Percentiles rank a stretch among this genome's conserved stretches.
These are phyloP conservation scores for Phytophthora capsici DNA, from an alignment of 352 stramenopile genomes.

Conservation along the genomic window DNA sequence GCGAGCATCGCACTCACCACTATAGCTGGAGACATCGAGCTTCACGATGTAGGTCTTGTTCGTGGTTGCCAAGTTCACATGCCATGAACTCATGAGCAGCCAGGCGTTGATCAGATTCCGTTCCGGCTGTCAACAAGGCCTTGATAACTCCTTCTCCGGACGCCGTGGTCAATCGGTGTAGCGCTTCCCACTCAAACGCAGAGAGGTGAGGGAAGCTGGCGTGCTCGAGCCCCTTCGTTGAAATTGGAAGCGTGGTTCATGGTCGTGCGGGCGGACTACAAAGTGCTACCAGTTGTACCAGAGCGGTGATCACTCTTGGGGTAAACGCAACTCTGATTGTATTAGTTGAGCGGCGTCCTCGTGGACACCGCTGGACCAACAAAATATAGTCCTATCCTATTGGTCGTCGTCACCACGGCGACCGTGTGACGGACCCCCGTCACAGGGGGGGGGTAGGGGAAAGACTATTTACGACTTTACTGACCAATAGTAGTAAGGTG, in stretches of 20 bases:
- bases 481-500: too few relatives aligned
- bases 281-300: constrained; percentile 33
- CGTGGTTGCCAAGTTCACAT: constrained; percentile 1
- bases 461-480: too few relatives aligned
- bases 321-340: too few relatives aligned
- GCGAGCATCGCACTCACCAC: constrained; percentile 11
- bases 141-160: constrained; percentile 7
- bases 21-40: constrained; percentile 40
- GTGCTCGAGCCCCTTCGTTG: not conserved
- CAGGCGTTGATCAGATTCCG: constrained; percentile 9
- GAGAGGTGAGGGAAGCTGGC: constrained; percentile 3
- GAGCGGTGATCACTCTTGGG: not conserved
- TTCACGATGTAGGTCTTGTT: constrained; percentile 32
- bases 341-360: too few relatives aligned
- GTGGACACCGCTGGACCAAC: too few relatives aligned
- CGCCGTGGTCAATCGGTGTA: constrained; percentile 9
- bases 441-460: too few relatives aligned
- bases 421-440: too few relatives aligned
- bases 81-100: too few relatives aligned
- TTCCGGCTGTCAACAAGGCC: constrained; percentile 4
- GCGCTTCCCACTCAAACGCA: constrained; percentile 12
- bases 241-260: constrained; percentile 5
- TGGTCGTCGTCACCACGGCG: too few relatives aligned
- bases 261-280: constrained; percentile 3
- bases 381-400: too few relatives aligned